These are phyloP conservation scores for Talaromyces ruber DNA, from an alignment of 495 filamentous ascomycete genomes.

Conservation along the genomic window DNA sequence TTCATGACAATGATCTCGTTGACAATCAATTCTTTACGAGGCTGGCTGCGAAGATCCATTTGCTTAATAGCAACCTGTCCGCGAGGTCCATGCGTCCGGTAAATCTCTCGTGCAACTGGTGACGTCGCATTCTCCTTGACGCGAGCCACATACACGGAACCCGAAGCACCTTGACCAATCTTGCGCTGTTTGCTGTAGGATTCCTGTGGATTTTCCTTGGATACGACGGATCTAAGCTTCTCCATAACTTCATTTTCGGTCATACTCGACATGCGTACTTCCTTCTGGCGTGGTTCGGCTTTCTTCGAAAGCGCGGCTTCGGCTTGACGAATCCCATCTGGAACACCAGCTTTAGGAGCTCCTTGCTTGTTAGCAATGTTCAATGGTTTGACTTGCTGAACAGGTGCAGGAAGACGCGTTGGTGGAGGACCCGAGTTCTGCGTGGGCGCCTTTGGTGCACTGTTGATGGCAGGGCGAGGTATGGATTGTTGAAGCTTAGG, in stretches of 20 bases:
- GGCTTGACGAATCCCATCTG: constrained; percentile 66
- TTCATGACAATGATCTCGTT: constrained; percentile 99
- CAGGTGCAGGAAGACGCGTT: constrained; percentile 51
- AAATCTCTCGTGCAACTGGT: constrained; percentile 53
- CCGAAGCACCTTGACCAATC: constrained; percentile 95
- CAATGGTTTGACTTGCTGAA: constrained; percentile 72
- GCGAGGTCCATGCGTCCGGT: constrained; percentile 58
- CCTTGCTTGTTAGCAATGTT: constrained; percentile 78
- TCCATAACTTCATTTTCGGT: constrained; percentile 95
- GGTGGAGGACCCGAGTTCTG: constrained; percentile 36
- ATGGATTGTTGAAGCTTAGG: constrained; percentile 37
- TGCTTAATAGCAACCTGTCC: constrained; percentile 96
- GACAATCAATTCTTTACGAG: constrained; percentile 95
- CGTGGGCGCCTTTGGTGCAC: constrained; percentile 21
- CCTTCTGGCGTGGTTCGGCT: constrained; percentile 68
- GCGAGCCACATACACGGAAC: constrained; percentile 95
- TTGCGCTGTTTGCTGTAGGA: constrained; percentile 99
- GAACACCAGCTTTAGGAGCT: constrained; percentile 32
- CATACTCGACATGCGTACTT: constrained; percentile 95
- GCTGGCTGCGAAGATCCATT: constrained; percentile 97
- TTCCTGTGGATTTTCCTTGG: constrained; percentile 80
- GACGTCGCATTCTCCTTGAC: constrained; percentile 69
- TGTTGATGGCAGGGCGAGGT: constrained; percentile 23
- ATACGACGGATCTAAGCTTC: constrained; percentile 84
- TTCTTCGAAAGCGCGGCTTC: constrained; percentile 75